Evolutionary conservation across 768 basidiomycete genomes (phyloP).

Genomic region (Tremella yokohamensis): DNA sequence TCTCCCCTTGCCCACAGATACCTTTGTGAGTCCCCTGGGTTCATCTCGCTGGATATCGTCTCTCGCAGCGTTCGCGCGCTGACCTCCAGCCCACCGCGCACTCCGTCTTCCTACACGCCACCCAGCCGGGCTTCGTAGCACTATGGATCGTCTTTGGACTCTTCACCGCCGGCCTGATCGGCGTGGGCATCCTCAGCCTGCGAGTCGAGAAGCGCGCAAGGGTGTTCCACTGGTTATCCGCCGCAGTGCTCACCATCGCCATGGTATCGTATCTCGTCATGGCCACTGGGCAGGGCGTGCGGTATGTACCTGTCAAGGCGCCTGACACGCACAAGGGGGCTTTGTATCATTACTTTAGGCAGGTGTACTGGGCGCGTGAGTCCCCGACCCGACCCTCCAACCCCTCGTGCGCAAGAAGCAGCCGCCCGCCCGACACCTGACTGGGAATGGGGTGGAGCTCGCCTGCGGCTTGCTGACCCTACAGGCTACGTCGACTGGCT

Average conservation of each 20-base stretch:
- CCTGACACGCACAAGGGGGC: slow-evolving; percentile 21
- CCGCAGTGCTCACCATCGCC: slow-evolving; percentile 43
- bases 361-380: slow-evolving; percentile 47
- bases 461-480: neutral
- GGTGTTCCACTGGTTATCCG: slow-evolving; percentile 48
- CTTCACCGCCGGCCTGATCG: slow-evolving; percentile 36
- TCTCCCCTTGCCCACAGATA: slow-evolving; percentile 30
- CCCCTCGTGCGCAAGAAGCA: neutral
- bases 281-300: slow-evolving; percentile 43
- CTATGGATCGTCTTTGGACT: slow-evolving; percentile 43
- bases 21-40: slow-evolving; percentile 22
- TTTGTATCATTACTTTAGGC: slow-evolving; percentile 27
- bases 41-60: neutral
- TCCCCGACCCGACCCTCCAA: neutral
- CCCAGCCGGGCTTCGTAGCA: slow-evolving; percentile 32
- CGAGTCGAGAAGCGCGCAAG: slow-evolving; percentile 44
- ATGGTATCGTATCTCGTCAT: slow-evolving; percentile 49
- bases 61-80: neutral
- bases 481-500: slow-evolving; percentile 45
- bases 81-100: slow-evolving; percentile 23
- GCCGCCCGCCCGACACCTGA: neutral
- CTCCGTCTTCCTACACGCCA: slow-evolving; percentile 27
- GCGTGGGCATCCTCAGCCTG: slow-evolving; percentile 33
- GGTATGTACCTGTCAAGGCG: slow-evolving; percentile 30
- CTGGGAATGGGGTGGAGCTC: too few species aligned